These are phyloP conservation scores for Dendrocalamus latiflorus DNA, from an alignment of 202 grass and related monocot genomes.

Conservation along the genomic window DNA sequence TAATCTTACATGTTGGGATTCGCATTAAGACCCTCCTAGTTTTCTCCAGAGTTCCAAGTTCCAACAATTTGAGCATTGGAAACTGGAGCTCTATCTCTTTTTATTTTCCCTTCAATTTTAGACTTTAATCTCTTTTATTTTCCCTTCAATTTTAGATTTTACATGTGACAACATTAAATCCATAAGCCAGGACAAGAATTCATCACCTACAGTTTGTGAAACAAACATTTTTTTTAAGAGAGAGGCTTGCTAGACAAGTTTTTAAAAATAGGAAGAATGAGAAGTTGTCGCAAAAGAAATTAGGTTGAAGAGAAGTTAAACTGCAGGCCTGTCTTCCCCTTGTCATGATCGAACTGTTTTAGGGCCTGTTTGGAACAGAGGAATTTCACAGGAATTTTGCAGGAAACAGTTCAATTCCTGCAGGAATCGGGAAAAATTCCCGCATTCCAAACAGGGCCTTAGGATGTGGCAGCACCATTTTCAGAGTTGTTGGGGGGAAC, in stretches of 20 bases:
- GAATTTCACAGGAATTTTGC: no score
- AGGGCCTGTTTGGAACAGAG: no score
- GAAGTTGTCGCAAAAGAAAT: neutral
- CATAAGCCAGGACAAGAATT: conserved; percentile 11
- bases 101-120: neutral
- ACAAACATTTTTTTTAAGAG: neutral
- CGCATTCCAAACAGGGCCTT: no score
- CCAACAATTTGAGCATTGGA: conserved; percentile 6
- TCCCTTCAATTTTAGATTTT: neutral
- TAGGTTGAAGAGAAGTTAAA: conserved; percentile 61
- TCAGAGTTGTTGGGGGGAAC: conserved; percentile 19
- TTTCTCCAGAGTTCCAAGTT: no score
- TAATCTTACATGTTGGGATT: neutral
- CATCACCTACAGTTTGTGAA: neutral
- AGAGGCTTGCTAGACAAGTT: neutral
- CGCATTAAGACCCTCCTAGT: neutral
- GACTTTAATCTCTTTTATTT: neutral
- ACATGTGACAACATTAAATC: neutral
- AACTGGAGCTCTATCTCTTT: neutral
- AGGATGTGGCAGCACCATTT: conserved; percentile 47
- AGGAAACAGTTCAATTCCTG: no score
- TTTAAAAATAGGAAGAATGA: neutral
- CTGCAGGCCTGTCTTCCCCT: conserved; percentile 71
- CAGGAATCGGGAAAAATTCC: no score
- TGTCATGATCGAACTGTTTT: conserved; percentile 71